These are phyloP conservation scores for Candolleomyces efflorescens DNA, from an alignment of 768 basidiomycete genomes.

Conservation along the genomic window DNA sequence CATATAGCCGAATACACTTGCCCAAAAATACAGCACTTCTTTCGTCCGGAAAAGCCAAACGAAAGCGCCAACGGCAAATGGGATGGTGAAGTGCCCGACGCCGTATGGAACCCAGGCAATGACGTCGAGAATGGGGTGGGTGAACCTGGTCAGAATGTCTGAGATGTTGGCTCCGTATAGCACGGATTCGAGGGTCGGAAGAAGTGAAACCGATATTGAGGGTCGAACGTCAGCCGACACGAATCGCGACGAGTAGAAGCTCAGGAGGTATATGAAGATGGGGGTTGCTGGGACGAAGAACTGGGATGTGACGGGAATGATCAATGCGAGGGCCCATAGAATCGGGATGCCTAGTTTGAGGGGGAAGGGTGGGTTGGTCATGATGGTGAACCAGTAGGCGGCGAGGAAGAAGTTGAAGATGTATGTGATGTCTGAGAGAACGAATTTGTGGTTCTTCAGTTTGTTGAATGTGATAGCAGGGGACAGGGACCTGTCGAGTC, in stretches of 20 bases:
- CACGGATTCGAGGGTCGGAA: slow-evolving; percentile 92
- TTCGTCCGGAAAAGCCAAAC: slow-evolving; percentile 89
- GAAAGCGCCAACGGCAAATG: slow-evolving; percentile 81
- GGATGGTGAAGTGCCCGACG: slow-evolving; percentile 84
- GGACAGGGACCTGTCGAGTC: slow-evolving; percentile 75
- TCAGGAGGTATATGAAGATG: slow-evolving; percentile 80
- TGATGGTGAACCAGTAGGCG: slow-evolving; percentile 67
- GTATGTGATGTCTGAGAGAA: slow-evolving; percentile 55
- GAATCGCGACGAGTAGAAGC: slow-evolving; percentile 83
- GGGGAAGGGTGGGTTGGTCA: slow-evolving; percentile 67
- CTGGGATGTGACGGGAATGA: slow-evolving; percentile 84
- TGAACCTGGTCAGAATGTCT: slow-evolving; percentile 92
- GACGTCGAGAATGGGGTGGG: slow-evolving; percentile 88
- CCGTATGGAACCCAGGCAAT: slow-evolving; percentile 97
- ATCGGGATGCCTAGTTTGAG: slow-evolving; percentile 74
- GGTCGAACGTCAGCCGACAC: slow-evolving; percentile 78
- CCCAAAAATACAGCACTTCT: slow-evolving; percentile 80
- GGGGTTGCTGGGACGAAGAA: slow-evolving; percentile 90
- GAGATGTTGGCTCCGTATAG: slow-evolving; percentile 98
- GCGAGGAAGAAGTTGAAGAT: slow-evolving; percentile 61
- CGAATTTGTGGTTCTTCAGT: slow-evolving; percentile 54
- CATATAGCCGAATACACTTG: slow-evolving; percentile 86
- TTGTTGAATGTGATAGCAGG: slow-evolving; percentile 61
- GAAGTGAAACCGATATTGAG: slow-evolving; percentile 81
- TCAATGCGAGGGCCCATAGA: slow-evolving; percentile 61